A percentile compares a stretch with the other conserved stretches of the same genome.
Evolutionary conservation across 805 yeast genomes (phyloP).

Genomic region (Saccharomycopsis sp.): DNA sequence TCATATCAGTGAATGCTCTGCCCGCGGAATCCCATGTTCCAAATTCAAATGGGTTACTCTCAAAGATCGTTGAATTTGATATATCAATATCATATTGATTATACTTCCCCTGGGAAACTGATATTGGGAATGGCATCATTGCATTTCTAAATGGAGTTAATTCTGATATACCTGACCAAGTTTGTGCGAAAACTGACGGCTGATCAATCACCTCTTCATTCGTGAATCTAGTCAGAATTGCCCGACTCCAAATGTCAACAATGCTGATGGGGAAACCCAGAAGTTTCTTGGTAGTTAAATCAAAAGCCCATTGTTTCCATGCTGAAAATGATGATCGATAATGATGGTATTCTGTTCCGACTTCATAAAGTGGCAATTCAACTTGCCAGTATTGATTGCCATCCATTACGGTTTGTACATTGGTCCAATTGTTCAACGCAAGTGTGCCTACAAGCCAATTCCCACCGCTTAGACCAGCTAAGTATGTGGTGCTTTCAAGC

Average conservation of each 20-base stretch:
- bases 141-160: conserved; percentile 53
- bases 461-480: conserved; percentile 82
- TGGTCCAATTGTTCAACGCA: conserved; percentile 64
- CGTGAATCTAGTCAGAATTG: conserved; percentile 58
- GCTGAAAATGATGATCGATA: conserved; percentile 36
- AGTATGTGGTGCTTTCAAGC: conserved; percentile 60
- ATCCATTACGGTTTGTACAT: conserved; percentile 51
- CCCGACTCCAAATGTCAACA: conserved; percentile 78
- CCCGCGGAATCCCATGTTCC: conserved; percentile 87
- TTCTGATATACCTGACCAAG: conserved; percentile 51
- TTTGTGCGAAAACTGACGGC: too few species aligned
- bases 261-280: conserved; percentile 63
- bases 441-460: conserved; percentile 72
- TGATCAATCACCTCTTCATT: conserved; percentile 57
- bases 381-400: conserved; percentile 29
- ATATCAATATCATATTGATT: conserved; percentile 39
- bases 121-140: conserved; percentile 66
- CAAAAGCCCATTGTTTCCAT: conserved; percentile 29
- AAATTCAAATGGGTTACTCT: conserved; percentile 59
- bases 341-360: conserved; percentile 49
- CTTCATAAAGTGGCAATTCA: conserved; percentile 50
- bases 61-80: conserved; percentile 39
- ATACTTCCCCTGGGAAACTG: conserved; percentile 55
- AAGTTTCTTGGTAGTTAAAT: conserved; percentile 40
- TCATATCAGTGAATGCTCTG: conserved; percentile 54